Base-by-base conservation (phyloP, 225 moss, liverwort and hornwort species). In the Straminergon stramineum region DNA sequence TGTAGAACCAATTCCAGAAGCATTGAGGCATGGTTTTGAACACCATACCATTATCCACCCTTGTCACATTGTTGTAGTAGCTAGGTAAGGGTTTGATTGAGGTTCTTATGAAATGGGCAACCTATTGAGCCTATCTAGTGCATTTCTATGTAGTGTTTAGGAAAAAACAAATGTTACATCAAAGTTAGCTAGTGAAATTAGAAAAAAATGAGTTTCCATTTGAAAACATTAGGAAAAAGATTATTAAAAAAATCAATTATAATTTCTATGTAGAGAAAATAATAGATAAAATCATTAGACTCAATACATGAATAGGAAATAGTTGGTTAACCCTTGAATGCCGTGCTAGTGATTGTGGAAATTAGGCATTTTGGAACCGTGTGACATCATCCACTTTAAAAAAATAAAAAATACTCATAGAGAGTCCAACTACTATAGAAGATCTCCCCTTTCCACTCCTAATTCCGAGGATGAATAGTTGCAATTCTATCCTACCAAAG, bases 1-100 rank as follows among this genome's bases (percentile, higher is more conserved):
- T 24, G 0, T 5, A 0, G 2, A 78, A 10, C 6, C 37, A 56
- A 24, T 24, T 9, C 0, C 0, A 0, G 0, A 2, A 78, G 1
- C 37, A 15, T 16, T 37, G 4, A 56, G 2, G 24, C 6, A 6
- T 0, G 0, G 0, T 78, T 35, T 55, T 78, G 15, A 78, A 56
- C 2, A 37, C 15, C 4, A 37, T 23, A 23, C 1, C 0, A 0
- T 15, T 15, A 35, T 1, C 1, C 9, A 35, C 2, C 10, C 10
- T 0, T 6, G 1, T 35, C 0, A 5, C 7, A 53, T 9, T 37
- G 4, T 78, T 78, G 23, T 1, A 1, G 2, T 15, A 3, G 0
- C 37, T 13, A 77, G 5, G 4, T 1, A 5, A 8, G 45, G 45
- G 45, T n/a, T n/a, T n/a, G n/a, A n/a, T n/a, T n/a, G n/a, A n/a